Evolutionary conservation across 1,139 yeast genomes (phyloP).

Genomic region (Debaryomyces singareniensis): DNA sequence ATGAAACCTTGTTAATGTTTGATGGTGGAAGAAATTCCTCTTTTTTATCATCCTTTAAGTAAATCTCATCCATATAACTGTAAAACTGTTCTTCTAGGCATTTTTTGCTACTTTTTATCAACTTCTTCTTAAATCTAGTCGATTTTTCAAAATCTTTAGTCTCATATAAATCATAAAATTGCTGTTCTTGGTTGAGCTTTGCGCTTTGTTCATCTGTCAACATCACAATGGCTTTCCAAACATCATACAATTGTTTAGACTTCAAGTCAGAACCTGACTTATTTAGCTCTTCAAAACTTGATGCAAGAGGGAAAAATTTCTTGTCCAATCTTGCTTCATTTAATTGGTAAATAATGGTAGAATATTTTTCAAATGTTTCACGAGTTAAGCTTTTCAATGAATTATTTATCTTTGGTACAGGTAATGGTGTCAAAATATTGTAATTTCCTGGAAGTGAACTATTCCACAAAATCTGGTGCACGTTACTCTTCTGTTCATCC

Average conservation of each 20-base stretch:
- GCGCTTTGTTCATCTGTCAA: constrained; percentile 31
- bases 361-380: constrained; percentile 68
- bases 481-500: constrained; percentile 6
- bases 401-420: constrained; percentile 11
- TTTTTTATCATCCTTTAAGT: constrained; percentile 52
- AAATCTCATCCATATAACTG: constrained; percentile 66
- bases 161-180: constrained; percentile 33
- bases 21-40: constrained; percentile 52
- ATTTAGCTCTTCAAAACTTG: constrained; percentile 48
- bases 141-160: constrained; percentile 10
- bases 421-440: constrained; percentile 30
- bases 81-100: constrained; percentile 75
- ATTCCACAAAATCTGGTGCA: constrained; percentile 30
- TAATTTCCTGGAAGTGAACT: constrained; percentile 30
- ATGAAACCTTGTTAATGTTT: constrained; percentile 61
- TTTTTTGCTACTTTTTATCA: constrained; percentile 50
- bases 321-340: constrained; percentile 61
- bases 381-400: constrained; percentile 31
- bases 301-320: constrained; percentile 43
- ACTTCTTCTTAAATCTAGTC: constrained; percentile 36
- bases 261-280: constrained; percentile 47
- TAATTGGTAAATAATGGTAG: constrained; percentile 61
- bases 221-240: constrained; percentile 53
- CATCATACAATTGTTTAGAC: constrained; percentile 58
- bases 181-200: constrained; percentile 39